Evolutionary conservation across 2,329 filamentous ascomycete genomes (phyloP).

Genomic region (Ustulina deusta): DNA sequence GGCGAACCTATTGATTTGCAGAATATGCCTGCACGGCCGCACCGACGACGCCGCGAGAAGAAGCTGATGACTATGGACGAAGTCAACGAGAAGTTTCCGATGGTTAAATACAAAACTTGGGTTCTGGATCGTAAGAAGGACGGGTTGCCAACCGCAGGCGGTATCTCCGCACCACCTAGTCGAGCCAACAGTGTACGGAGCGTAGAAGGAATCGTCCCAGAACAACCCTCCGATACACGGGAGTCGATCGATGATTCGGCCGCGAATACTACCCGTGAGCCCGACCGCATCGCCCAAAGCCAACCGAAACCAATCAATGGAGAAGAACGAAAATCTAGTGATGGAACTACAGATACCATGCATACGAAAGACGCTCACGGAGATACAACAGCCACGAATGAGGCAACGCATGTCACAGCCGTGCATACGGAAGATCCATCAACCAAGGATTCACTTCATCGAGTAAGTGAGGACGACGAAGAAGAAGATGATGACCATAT

Average conservation of each 20-base stretch:
- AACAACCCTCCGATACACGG: slow-evolving; percentile 59
- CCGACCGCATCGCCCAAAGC: slow-evolving; percentile 6
- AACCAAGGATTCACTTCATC: slow-evolving; percentile 44
- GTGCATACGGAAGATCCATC: slow-evolving; percentile 38
- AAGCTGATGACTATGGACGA: slow-evolving; percentile 99
- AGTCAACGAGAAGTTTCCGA: slow-evolving; percentile 95
- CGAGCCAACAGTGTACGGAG: slow-evolving; percentile 79
- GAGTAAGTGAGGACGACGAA: slow-evolving; percentile 61
- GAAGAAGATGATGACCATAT: slow-evolving; percentile 86
- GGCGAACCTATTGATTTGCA: slow-evolving; percentile 90
- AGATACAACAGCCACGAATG: neutral
- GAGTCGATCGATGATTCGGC: slow-evolving; percentile 58
- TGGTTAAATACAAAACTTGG: slow-evolving; percentile 97
- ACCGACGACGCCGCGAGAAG: slow-evolving; percentile 91
- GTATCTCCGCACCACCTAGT: slow-evolving; percentile 80
- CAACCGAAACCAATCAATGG: slow-evolving; percentile 45
- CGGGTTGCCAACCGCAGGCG: slow-evolving; percentile 85
- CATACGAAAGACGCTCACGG: slow-evolving; percentile 33
- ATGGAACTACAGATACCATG: slow-evolving; percentile 44
- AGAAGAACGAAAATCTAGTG: slow-evolving; percentile 46
- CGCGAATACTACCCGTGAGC: slow-evolving; percentile 46
- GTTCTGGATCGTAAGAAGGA: slow-evolving; percentile 84
- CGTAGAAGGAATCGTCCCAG: slow-evolving; percentile 67
- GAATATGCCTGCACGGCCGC: slow-evolving; percentile 81
- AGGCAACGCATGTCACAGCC: slow-evolving; percentile 38